Base-by-base conservation (phyloP, 2,329 filamentous ascomycete species). In the Pestalotiopsis sp. region DNA sequence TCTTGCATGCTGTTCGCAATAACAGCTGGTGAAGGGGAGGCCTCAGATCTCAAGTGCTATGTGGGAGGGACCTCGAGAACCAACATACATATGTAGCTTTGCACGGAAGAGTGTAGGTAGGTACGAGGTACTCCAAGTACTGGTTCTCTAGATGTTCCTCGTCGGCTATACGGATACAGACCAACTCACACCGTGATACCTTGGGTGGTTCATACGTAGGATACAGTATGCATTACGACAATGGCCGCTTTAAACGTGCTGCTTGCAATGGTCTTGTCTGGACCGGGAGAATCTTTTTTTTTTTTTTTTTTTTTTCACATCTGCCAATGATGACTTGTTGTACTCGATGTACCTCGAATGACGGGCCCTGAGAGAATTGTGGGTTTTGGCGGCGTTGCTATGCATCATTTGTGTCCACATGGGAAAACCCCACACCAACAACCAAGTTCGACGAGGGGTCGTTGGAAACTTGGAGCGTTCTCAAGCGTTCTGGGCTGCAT, bases 311-410 rank as follows among this genome's bases (percentile, higher is more conserved):
- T 23, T 36, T 14, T 27, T 17, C 5, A 2, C 13, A 61, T 52
- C 12, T 31, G 36, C 20, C 31, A 31, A 65, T 65, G 25, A 20
- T 56, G 14, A 31, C 12, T 38, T 23, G 20, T 27, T 41, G 39
- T 49, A 36, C 41, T 14, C 20, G 5, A 52, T 45, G 41, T 45
- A 45, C 41, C 41, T 17, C 17, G 56, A 20, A 14, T 27, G 56
- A 67, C 58, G 45, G 45, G 57, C 52, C 66, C 66, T 41, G 31
- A 39, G 31, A 39, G 52, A 67, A 56, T 38, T 61, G 57, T 52
- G 66, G 66, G 12, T 20, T n/a, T 45, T 62, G 17, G 66, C 61
- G 66, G 66, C 66, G 66, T 63, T 36, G 61, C 38, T n/a, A 58
- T 57, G 66, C 66, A 62, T 61, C 66, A 67, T 63, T 9, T 61